Evolutionary conservation across 345 rosid genomes (phyloP), one percentile per base, ranked within the genome.

Genomic region (Populus tremula): DNA sequence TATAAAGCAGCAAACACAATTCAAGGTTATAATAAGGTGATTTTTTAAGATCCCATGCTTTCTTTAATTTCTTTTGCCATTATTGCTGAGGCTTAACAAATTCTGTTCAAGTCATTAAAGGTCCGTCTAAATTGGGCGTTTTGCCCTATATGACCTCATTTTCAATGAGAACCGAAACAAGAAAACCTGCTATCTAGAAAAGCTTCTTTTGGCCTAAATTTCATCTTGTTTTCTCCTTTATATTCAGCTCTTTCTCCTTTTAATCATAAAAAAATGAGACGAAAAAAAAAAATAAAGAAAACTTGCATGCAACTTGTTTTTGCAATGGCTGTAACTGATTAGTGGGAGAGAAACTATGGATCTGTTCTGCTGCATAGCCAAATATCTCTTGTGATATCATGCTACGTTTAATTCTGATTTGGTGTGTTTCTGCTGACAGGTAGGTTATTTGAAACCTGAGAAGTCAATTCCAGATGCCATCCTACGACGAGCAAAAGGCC

Each of bases 1-100:
- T 95, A 95, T 71, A 95, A 95, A 85, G 97, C 99, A 72, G 84
- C 98, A 78, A 95, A 95, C 69, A 84, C 93, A 25, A 84, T 93
- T 45, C 88, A 87, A 12, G 89, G 92, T 70, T 93, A 95, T 84
- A 85, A 82, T 67, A 91, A 93, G 91, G 99, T 90, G 75, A 78
- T 80, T 54, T 49, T 67, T 75, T 61, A 56, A 18, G 29, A 50
- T 74, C 14, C n/a, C 68, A 29, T 13, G 65, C 68, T 21, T n/a
- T 27, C 35, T 6, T 21, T 63, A 5, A 3, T 56, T 56, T n/a
- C 23, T 23, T 11, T 56, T 41, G 36, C 56, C 25, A 0, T 25
- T 35, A 56, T 71, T 20, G 16, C 29, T 25, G 29, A 16, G 41
- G 39, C 13, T 10, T 21, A n/a, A 33, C 54, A 75, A 53, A 63